A percentile compares a stretch with the other conserved stretches of the same genome.
These are phyloP conservation scores for Eryngium alpinum DNA, from an alignment of 140 eudicot species.

Conservation along the genomic window DNA sequence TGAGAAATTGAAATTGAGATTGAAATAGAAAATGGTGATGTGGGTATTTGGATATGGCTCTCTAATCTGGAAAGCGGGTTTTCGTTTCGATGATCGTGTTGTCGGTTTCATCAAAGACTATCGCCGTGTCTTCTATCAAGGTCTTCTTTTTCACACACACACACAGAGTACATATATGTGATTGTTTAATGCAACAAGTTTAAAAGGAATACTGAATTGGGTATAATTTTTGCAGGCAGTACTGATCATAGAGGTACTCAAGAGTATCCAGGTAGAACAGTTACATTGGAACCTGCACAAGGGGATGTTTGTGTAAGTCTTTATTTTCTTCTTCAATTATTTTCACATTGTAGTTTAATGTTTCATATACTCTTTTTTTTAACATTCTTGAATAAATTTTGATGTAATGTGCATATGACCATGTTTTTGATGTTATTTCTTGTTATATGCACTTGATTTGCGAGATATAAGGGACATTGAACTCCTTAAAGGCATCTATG, in stretches of 20 bases:
- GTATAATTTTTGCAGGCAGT: slow-evolving; percentile 50
- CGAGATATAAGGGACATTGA: no score
- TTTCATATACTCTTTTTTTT: no score
- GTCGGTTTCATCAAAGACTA: slow-evolving; percentile 87
- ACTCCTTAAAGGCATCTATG: no score
- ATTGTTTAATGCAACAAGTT: neutral
- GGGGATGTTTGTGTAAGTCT: slow-evolving; percentile 67
- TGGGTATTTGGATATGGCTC: slow-evolving; percentile 99
- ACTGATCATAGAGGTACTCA: slow-evolving; percentile 99
- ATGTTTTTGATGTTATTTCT: no score
- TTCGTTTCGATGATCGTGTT: slow-evolving; percentile 66
- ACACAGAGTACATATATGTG: neutral
- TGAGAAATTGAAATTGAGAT: no score
- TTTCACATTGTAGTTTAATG: neutral
- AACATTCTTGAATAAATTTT: no score
- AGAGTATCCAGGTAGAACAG: slow-evolving; percentile 88
- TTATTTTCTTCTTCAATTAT: neutral
- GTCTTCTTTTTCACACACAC: slow-evolving; percentile 19
- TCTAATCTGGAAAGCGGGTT: slow-evolving; percentile 92
- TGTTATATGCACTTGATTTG: no score
- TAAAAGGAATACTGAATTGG: neutral
- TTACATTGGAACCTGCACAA: slow-evolving; percentile 75
- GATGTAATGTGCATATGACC: no score
- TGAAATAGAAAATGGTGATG: slow-evolving; percentile 48
- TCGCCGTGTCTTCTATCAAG: slow-evolving; percentile 97